Base-by-base conservation (phyloP, 441 rosid genomes). In the Geranium incanum region DNA sequence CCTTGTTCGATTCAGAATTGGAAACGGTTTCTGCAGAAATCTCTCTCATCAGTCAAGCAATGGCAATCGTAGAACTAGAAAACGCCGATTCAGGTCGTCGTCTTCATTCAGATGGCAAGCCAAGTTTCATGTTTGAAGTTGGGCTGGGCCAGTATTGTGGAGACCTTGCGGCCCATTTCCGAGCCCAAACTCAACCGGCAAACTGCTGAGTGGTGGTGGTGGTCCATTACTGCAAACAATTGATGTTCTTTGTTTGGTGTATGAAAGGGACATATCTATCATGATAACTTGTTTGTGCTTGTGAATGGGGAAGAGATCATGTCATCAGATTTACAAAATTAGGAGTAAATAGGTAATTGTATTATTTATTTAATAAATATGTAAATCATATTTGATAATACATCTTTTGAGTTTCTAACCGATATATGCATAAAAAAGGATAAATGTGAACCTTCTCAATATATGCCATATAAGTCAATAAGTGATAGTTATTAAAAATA, bases 1-100 rank as follows among this genome's bases (percentile, higher is more conserved):
- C 88, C 77, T 75, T 71, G 63, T 81, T 81, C 55, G 64, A 59
- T 66, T 59, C 41, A 5, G 48, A 39, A 4, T 18, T 48, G 36
- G 12, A 7, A 2, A 48, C 52, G 74, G 15, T 70, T 38, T 75
- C 82, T 67, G 68, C 83, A 13, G n/a, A 62, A 52, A 78, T 79
- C 68, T 76, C 86, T 60, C 57, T 76, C 80, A 75, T 52, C 1
- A 48, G 52, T 5, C 45, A 15, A 59, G 11, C 33, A 59, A 18
- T 59, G 64, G 6, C 28, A 6, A 59, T 18, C 64, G 6, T 9
- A 59, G 21, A 21, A 21, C 21, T 21, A 21, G 21, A 28, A 19
- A 59, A 59, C 64, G 64, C 33, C 64, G 11, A 15, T 57, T 57
- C 63, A 15, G 8, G 8, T 57, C 63, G 16, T 57, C 18, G 16